phyloP scores from a whole-genome alignment of 108 stramenopile species.

The Schizochytrium sp. region DNA sequence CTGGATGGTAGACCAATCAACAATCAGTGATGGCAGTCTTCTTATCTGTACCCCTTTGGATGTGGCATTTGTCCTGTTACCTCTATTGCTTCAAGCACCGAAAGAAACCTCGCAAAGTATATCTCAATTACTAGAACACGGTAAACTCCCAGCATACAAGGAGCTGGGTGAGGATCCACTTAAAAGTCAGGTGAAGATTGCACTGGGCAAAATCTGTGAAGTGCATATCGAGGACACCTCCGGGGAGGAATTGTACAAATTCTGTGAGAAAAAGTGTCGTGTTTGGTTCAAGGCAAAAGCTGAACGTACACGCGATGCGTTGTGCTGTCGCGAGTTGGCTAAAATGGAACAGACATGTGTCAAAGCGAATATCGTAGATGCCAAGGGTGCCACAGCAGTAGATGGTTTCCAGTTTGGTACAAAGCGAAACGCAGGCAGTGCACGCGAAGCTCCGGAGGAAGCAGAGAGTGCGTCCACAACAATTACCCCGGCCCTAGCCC shows the following conservation, averaged over 20 bases:
- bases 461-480: background rate
- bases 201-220: background rate
- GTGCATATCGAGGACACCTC: background rate
- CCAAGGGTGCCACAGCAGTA: slow-evolving; percentile 27
- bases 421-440: slow-evolving; percentile 15
- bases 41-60: slow-evolving; percentile 6
- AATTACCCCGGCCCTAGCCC: background rate
- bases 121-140: background rate
- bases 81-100: background rate
- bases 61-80: background rate
- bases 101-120: background rate
- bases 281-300: background rate
- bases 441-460: background rate
- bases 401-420: background rate
- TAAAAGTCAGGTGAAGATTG: background rate
- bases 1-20: slow-evolving; percentile 33
- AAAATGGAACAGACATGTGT: background rate
- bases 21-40: background rate
- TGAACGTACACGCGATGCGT: background rate
- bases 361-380: background rate
- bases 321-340: background rate
- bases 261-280: background rate
- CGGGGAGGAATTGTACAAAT: background rate
- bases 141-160: background rate
- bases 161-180: background rate